A percentile compares a stretch with the other conserved stretches of the same genome.
These are phyloP conservation scores for Penicillium tannophilum DNA, from an alignment of 495 filamentous ascomycete genomes.

Conservation along the genomic window DNA sequence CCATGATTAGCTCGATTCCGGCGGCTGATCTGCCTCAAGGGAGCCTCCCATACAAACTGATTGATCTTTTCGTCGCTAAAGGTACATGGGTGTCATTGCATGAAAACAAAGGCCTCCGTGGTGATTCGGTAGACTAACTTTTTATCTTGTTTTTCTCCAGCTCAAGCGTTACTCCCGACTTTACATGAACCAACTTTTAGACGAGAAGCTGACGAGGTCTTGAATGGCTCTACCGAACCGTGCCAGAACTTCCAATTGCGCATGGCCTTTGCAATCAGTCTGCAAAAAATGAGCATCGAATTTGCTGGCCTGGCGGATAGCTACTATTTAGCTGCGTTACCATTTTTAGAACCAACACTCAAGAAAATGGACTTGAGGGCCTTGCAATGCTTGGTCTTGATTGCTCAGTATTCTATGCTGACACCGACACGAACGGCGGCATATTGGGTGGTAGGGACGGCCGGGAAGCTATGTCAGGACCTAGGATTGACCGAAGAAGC, in stretches of 20 bases:
- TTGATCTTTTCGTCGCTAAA: slow-evolving; percentile 80
- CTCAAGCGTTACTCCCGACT: slow-evolving; percentile 81
- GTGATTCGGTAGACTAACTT: slow-evolving; percentile 5
- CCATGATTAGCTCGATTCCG: slow-evolving; percentile 73
- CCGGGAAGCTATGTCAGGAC: slow-evolving; percentile 82
- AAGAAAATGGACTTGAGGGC: slow-evolving; percentile 81
- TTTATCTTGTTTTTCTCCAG: slow-evolving; percentile 43
- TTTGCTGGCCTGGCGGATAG: slow-evolving; percentile 88
- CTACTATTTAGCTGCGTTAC: slow-evolving; percentile 86
- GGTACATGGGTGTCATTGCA: slow-evolving; percentile 51
- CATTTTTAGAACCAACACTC: slow-evolving; percentile 74
- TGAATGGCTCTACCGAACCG: slow-evolving; percentile 70
- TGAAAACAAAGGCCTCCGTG: neutral
- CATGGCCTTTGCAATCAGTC: slow-evolving; percentile 88
- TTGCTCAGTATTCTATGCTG: slow-evolving; percentile 88
- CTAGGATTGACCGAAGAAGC: slow-evolving; percentile 83
- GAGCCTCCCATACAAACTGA: slow-evolving; percentile 66
- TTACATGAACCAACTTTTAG: slow-evolving; percentile 80
- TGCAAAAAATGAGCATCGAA: slow-evolving; percentile 80
- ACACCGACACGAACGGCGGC: slow-evolving; percentile 87
- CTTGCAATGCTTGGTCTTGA: slow-evolving; percentile 84
- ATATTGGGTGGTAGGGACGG: slow-evolving; percentile 88
- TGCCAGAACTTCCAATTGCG: slow-evolving; percentile 83
- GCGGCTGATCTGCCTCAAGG: slow-evolving; percentile 68
- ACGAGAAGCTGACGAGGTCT: slow-evolving; percentile 77